Percentiles rank a stretch among this genome's conserved stretches.
Conservation (phyloP, 306 rosid species). For the Corylus heterophylla region DNA sequence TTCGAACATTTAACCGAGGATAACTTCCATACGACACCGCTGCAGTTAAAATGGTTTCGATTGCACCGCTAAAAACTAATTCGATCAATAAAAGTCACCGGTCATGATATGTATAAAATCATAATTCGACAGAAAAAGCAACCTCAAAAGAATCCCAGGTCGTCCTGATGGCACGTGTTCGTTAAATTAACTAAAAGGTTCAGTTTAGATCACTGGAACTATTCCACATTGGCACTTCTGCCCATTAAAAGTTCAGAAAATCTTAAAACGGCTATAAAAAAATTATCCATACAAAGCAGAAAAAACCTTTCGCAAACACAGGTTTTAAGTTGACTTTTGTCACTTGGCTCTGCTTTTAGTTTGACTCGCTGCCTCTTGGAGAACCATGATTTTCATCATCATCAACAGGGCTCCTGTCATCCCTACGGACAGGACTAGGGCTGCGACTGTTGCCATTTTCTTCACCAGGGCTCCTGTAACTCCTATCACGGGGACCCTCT, state of each 20-base stretch:
- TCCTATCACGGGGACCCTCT: slow-evolving; percentile 27
- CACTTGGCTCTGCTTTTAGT: not conserved
- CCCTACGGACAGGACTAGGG: slow-evolving; percentile 43
- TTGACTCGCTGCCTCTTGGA: slow-evolving; percentile 50
- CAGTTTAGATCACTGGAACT: not conserved
- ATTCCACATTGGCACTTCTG: not conserved
- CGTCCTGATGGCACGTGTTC: not conserved
- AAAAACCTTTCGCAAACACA: not conserved
- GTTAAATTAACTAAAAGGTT: too few species aligned
- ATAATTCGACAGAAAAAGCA: too few species aligned
- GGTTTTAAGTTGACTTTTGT: not conserved
- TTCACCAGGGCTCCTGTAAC: slow-evolving; percentile 32
- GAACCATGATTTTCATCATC: slow-evolving; percentile 49
- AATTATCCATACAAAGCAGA: slow-evolving; percentile 3
- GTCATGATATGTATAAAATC: too few species aligned
- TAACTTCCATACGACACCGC: too few species aligned
- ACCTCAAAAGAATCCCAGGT: not conserved
- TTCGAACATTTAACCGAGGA: too few species aligned
- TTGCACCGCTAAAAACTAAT: too few species aligned
- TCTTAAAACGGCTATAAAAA: not conserved
- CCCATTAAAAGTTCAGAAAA: not conserved
- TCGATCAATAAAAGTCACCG: too few species aligned
- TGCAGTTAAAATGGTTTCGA: too few species aligned
- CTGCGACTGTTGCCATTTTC: slow-evolving; percentile 50
- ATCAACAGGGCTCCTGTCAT: slow-evolving; percentile 47